Conservation (phyloP, 2,329 filamentous ascomycete species). For the Pyricularia grisea region DNA sequence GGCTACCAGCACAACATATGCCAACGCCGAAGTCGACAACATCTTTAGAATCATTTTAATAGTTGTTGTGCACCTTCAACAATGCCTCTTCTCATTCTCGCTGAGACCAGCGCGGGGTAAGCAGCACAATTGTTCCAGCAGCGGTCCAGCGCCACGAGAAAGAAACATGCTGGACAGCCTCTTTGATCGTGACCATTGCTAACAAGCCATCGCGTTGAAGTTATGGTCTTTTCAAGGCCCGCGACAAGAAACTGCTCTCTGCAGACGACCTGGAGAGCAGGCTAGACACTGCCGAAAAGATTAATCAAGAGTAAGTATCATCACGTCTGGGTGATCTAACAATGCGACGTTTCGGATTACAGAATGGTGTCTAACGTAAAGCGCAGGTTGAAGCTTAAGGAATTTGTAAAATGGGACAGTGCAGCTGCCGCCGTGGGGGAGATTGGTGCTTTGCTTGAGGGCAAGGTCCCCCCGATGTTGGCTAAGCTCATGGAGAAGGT, state of each 20-base stretch:
- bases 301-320: constrained; percentile 69
- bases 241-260: constrained; percentile 96
- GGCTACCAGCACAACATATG: not conserved
- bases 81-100: constrained; percentile 88
- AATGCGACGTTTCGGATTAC: not conserved
- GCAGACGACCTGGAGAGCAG: constrained; percentile 66
- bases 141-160: not conserved
- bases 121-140: constrained; percentile 2
- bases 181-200: constrained; percentile 12
- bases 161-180: not conserved
- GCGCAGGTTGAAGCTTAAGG: constrained; percentile 83
- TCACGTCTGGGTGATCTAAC: not conserved
- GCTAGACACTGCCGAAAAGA: constrained; percentile 70
- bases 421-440: constrained; percentile 85
- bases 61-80: constrained; percentile 20
- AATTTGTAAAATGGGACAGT: constrained; percentile 95
- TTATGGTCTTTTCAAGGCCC: constrained; percentile 96
- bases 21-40: not conserved
- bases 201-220: constrained; percentile 35
- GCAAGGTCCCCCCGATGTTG: constrained; percentile 87
- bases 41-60: not conserved
- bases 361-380: not conserved
- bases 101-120: constrained; percentile 79
- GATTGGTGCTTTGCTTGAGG: constrained; percentile 78
- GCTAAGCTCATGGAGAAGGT: constrained; percentile 74